Percentiles rank a stretch among this genome's conserved stretches.
phyloP scores from a whole-genome alignment of 495 filamentous ascomycete species.

The Penicillium waksmanii region DNA sequence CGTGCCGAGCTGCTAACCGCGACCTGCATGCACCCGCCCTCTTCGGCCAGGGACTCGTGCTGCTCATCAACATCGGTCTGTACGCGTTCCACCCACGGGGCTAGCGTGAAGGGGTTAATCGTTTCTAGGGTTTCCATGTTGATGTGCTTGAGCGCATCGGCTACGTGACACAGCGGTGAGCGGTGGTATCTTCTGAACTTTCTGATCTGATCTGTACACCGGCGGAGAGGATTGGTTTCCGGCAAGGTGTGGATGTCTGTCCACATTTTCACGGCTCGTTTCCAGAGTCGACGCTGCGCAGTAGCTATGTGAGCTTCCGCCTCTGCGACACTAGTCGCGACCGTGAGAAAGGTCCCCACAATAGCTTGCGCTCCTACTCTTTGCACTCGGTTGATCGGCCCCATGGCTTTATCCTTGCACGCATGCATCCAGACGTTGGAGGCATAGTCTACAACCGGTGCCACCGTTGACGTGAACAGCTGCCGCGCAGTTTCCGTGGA shows the following conservation, averaged over 20 bases:
- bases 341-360: neutral
- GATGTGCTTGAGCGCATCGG: constrained; percentile 2
- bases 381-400: constrained; percentile 4
- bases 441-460: constrained; percentile 36
- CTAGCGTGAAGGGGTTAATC: constrained; percentile 7
- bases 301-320: constrained; percentile 5
- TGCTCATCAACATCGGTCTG: constrained; percentile 1
- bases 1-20: constrained; percentile 13
- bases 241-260: neutral
- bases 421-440: constrained; percentile 35
- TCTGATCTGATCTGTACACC: neutral
- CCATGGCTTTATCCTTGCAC: neutral
- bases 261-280: constrained; percentile 1
- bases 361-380: constrained; percentile 6
- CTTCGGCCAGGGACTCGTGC: constrained; percentile 5
- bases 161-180: neutral
- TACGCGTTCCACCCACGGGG: constrained; percentile 19
- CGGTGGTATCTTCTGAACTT: constrained; percentile 4
- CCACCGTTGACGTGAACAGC: constrained; percentile 35
- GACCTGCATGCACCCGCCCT: constrained; percentile 17
- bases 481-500: constrained; percentile 34
- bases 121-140: constrained; percentile 3
- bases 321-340: constrained; percentile 1
- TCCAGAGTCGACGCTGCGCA: neutral
- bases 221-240: constrained; percentile 4